Base-by-base conservation (phyloP, 2,329 filamentous ascomycete genomes). In the Thielaviopsis cerberus region DNA sequence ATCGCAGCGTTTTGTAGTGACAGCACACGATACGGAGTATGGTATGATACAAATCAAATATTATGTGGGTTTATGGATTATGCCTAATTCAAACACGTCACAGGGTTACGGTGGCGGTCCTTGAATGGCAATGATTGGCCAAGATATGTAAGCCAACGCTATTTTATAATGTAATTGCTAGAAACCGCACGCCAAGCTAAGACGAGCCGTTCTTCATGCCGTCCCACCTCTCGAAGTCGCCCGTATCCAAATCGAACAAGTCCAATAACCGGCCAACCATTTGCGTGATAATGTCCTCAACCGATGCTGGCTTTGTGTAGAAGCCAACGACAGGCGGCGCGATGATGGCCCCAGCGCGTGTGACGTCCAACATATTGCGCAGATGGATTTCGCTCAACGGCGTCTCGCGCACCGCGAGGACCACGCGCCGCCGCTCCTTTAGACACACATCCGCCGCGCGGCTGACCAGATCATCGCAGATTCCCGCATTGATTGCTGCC, bases 321-420 rank as follows among this genome's bases (percentile, higher is more conserved):
- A 71, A 74, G 7, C 70, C 72, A 3, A 69, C 67, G 1, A 76
- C 70, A 0, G 72, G 71, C 2, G 73, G 74, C 26, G 69, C 73
- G 11, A 76, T 71, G 3, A 74, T 64, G 0, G 71, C 73, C 0
- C 72, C 72, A 0, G 68, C 68, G 1, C 63, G 61, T 13, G 62
- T 64, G 3, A 74, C 62, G 13, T 63, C 64, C 27, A 73, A 59
- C 74, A 77, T 76, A 59, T 75, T 75, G 1, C 68, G 60, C 15
- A 72, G 62, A 63, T 77, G 73, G 23, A 76, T 73, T n/a, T 70
- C 69, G 59, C 70, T 76, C 11, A 75, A 63, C 55, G 74, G 72
- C 1, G 72, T 75, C 62, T 76, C 74, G 1, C 74, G 63, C 4
- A 67, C 69, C 0, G 67, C 71, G 0, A 75, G 65, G 0, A 74